Base-by-base conservation (phyloP, 805 yeast species). In the Nakazawaea peltata region DNA sequence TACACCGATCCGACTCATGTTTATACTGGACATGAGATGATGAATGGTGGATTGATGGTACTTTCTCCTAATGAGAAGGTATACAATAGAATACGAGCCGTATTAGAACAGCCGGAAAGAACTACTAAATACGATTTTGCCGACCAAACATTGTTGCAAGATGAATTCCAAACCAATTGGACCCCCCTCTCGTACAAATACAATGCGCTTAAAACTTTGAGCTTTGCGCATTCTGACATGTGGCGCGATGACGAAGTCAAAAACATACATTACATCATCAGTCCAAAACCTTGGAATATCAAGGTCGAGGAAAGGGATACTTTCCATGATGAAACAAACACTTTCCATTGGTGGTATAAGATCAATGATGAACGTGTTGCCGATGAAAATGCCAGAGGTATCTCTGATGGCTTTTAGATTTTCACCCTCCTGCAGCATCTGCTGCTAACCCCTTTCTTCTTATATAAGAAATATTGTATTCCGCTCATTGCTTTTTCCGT, bases 251-350 rank as follows among this genome's bases (percentile, higher is more conserved):
- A 53, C 7, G 65, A 61, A 41, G 74, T 75, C 34, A 75, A 74
- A 48, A 73, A 70, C 41, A 59, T 74, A 28, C 81, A 74, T 50
- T 74, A 68, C 47, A 74, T 74, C 22, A 42, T 74, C 27, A 63
- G 67, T 5, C 80, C 81, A 10, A 74, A 74, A 54, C 81, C 81
- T 3, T 74, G 81, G 81, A 67, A 73, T 28, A 63, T 61, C 15
- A 39, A 47, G 3, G 49, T 50, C 14, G 43, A 46, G 14, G 42
- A 49, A 12, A 37, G 40, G 24, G 24, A 33, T n/a, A 28, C 14
- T 5, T 34, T 40, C 19, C 33, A 51, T 5, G 76, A 69, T 42
- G 59, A 56, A 2, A 63, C 77, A 0, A 60, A 52, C 2, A 70
- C 78, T 5, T 75, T 75, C 44, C 44, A 53, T 12, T 53, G 52